Evolutionary conservation across 768 basidiomycete species (phyloP).

Genomic region (Daedalea quercina): DNA sequence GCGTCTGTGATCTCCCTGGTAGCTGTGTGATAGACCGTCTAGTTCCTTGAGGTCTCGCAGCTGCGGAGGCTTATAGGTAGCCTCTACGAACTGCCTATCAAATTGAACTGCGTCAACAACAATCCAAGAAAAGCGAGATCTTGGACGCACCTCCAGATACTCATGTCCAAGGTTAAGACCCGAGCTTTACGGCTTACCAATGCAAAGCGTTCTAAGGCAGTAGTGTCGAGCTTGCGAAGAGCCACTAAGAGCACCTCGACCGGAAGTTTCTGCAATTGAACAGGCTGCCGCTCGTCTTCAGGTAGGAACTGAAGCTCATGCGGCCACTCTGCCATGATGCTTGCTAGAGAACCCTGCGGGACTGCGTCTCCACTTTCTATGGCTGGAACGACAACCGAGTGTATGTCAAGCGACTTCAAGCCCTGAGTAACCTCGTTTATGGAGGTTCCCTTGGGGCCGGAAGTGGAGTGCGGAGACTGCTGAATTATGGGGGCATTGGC

Average conservation of each 20-base stretch:
- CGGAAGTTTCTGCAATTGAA: conserved; percentile 56
- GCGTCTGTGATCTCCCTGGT: conserved; percentile 62
- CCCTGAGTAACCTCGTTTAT: conserved; percentile 9
- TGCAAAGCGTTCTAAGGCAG: conserved; percentile 74
- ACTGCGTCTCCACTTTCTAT: conserved; percentile 12
- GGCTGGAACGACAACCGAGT: conserved; percentile 3
- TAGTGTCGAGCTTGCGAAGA: conserved; percentile 58
- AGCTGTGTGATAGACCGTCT: conserved; percentile 41
- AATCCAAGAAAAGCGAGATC: background rate
- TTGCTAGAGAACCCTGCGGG: conserved; percentile 38
- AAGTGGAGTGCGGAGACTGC: background rate
- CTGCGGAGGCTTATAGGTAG: conserved; percentile 73
- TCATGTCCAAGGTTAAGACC: conserved; percentile 58
- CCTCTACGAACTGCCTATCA: conserved; percentile 56
- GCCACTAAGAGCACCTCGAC: conserved; percentile 70
- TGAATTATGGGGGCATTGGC: background rate
- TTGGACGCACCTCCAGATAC: conserved; percentile 65
- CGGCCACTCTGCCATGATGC: conserved; percentile 44
- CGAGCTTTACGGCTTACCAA: conserved; percentile 68
- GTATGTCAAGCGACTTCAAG: conserved; percentile 6
- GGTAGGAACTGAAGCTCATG: conserved; percentile 51
- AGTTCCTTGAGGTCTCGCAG: conserved; percentile 48
- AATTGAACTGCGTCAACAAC: background rate
- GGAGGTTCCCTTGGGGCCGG: background rate
- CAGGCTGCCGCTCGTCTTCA: conserved; percentile 55